These are phyloP conservation scores for Sinapis alba DNA, from an alignment of 441 rosid species.

Conservation along the genomic window DNA sequence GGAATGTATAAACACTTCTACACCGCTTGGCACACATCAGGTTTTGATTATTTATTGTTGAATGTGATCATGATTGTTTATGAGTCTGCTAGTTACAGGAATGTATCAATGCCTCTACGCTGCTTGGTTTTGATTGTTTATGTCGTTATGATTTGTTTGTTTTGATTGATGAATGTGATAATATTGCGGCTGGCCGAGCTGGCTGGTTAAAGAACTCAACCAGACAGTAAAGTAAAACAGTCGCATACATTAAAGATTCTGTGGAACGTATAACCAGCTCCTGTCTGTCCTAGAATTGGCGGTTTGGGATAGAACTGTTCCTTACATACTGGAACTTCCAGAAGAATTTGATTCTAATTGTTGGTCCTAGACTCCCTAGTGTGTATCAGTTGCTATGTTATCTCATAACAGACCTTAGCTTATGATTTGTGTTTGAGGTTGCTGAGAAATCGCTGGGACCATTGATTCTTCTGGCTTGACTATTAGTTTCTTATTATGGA, in stretches of 20 bases:
- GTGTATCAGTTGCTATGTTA: not conserved
- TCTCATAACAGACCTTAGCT: not conserved
- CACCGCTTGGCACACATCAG: not conserved
- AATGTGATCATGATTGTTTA: slow-evolving; percentile 4
- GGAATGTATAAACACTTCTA: slow-evolving; percentile 25
- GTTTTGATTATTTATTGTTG: not conserved
- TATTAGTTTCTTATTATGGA: not conserved
- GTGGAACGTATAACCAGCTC: slow-evolving; percentile 67
- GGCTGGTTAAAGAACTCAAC: slow-evolving; percentile 68
- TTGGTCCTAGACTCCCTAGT: not conserved
- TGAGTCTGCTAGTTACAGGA: slow-evolving; percentile 24
- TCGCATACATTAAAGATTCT: slow-evolving; percentile 48
- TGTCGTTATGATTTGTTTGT: not conserved
- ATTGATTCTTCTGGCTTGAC: not conserved
- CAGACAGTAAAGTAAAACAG: slow-evolving; percentile 81
- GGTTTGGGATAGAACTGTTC: slow-evolving; percentile 63
- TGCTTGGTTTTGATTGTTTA: not conserved
- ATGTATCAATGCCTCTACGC: slow-evolving; percentile 24
- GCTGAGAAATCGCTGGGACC: not conserved
- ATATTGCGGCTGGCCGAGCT: slow-evolving; percentile 92
- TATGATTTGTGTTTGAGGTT: not conserved
- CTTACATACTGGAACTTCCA: slow-evolving; percentile 33
- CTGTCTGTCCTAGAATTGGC: slow-evolving; percentile 59
- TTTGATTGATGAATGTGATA: slow-evolving; percentile 2
- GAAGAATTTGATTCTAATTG: not conserved